Conservation (phyloP, 768 basidiomycete species). For the Pleurotus eryngii region DNA sequence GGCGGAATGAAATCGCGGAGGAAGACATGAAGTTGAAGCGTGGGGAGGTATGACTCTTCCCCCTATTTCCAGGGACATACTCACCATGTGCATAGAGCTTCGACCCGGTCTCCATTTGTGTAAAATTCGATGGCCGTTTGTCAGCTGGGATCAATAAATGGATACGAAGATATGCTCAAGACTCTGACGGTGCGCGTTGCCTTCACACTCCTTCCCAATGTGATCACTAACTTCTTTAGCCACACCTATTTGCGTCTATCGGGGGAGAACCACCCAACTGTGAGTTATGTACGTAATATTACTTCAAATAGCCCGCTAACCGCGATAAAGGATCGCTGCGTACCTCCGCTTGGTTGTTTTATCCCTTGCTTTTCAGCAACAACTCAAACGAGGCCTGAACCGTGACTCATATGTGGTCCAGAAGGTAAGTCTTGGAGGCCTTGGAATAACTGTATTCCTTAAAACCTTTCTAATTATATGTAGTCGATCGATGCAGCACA, state of each 20-base stretch:
- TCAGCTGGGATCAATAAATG: conserved; percentile 35
- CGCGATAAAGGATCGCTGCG: conserved; percentile 39
- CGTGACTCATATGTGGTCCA: conserved; percentile 40
- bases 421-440: conserved; percentile 16
- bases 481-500: conserved; percentile 51
- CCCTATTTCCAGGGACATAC: not conserved
- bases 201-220: not conserved
- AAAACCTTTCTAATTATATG: not conserved
- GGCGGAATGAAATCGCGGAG: conserved; percentile 27
- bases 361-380: conserved; percentile 50
- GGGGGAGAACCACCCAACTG: conserved; percentile 43
- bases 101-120: conserved; percentile 29
- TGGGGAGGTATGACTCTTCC: conserved; percentile 1
- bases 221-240: conserved; percentile 22
- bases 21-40: conserved; percentile 10
- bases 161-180: conserved; percentile 38
- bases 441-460: not conserved
- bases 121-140: conserved; percentile 36
- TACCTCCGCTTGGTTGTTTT: conserved; percentile 58
- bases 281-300: conserved; percentile 13
- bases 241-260: conserved; percentile 39
- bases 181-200: conserved; percentile 30
- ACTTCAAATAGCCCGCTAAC: conserved; percentile 8
- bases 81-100: conserved; percentile 22
- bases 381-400: conserved; percentile 34